Evolutionary conservation across 108 stramenopile species (phyloP), one percentile per base, ranked within the genome.

Genomic region (Craspedostauros australis): DNA sequence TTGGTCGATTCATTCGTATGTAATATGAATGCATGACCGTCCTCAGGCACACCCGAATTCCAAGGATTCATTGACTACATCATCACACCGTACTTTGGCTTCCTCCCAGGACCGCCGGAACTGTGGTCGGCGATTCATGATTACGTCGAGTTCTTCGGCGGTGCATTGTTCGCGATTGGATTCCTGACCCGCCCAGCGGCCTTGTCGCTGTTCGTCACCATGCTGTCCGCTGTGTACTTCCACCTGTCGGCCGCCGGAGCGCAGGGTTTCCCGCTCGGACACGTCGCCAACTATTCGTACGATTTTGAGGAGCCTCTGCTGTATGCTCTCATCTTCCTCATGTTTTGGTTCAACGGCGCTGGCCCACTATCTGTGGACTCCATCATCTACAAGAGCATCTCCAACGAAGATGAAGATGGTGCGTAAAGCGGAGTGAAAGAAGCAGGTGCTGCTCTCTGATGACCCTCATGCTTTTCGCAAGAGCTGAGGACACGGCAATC

Each of bases 321-420:
- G 26, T 75, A 75, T 31, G 24, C 42, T 39, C 55, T 68, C 0
- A 68, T 75, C 32, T 75, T 75, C 40, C 11, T 69, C 29, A 46
- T 70, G 33, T 75, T 68, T 53, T 75, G 68, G 68, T 75, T 75
- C 64, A 75, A 75, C 46, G 73, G 73, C 12, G 55, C 67, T 18
- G 73, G 68, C 40, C 66, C 65, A 22, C 54, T 68, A 24, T 66
- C 65, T 1, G 46, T 73, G 4, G 72, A 73, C 52, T 54, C 59
- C 27, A 62, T 68, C 44, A 68, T 73, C 26, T 73, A 73, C 62
- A 39, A 57, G 9, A 63, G 27, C 3, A 68, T 73, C 37, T 48
- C 66, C 28, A 37, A 38, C 33, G 72, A 73, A 21, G 66, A 68
- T 3, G 65, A 60, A 11, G 53, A 61, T 28, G 30, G 30, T 18